Evolutionary conservation across 441 rosid genomes (phyloP).

Genomic region (Eutrema salsugineum): DNA sequence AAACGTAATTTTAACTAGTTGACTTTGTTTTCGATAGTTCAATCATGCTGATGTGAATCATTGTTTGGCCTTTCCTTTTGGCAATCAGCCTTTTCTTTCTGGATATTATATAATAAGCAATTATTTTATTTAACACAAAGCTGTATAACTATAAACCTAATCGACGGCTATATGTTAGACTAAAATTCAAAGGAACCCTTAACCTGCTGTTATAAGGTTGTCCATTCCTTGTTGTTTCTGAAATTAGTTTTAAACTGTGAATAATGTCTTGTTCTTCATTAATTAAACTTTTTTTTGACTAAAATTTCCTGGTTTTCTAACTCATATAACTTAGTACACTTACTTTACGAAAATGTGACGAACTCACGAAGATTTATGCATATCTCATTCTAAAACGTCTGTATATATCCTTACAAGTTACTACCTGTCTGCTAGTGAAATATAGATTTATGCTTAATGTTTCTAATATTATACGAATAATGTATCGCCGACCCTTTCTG

Average conservation of each 20-base stretch:
- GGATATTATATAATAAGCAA: neutral
- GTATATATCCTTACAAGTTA: too few species aligned
- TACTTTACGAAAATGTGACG: neutral
- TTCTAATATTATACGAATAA: neutral
- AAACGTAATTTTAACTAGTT: neutral
- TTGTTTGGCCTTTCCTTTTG: slow-evolving; percentile 23
- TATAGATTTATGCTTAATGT: neutral
- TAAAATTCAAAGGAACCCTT: neutral
- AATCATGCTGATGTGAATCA: neutral
- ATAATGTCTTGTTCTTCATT: neutral
- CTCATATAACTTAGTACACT: neutral
- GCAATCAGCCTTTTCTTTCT: neutral
- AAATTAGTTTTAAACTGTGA: neutral
- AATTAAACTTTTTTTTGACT: neutral
- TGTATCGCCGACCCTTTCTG: neutral
- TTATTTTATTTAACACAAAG: neutral
- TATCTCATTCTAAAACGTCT: too few species aligned
- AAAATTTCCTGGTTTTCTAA: neutral
- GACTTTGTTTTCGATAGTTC: neutral
- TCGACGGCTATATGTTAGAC: slow-evolving; percentile 4
- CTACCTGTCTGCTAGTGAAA: neutral
- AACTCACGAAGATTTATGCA: too few species aligned
- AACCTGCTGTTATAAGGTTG: neutral
- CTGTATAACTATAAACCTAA: slow-evolving; percentile 9
- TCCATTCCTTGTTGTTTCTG: neutral